Base-by-base conservation (phyloP, 352 stramenopile species). In the Phytophthora meadii region DNA sequence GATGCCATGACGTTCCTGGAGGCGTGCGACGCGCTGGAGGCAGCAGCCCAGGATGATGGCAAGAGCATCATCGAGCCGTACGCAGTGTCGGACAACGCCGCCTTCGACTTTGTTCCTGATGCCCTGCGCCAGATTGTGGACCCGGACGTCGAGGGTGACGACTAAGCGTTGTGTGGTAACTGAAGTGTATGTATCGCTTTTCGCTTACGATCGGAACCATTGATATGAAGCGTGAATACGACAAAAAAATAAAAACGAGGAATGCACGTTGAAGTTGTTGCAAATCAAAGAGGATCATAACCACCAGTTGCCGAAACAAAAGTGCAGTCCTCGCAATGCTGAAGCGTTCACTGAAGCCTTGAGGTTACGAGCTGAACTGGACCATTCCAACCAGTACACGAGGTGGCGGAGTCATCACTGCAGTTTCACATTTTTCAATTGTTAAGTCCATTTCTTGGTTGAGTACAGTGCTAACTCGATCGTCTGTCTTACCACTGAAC, bases 61-160 rank as follows among this genome's bases (percentile, higher is more conserved):
- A 48, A 39, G 17, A 68, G 67, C 34, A 34, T 84, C 48, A 81
- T 88, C 56, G 66, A 81, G 37, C 52, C 70, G 7, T 77, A 82
- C 34, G 5, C 54, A 9, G 65, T 81, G 17, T 42, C 68, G 25
- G 61, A 72, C 28, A 72, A 75, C 25, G 70, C 65, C 22, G 54
- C 48, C 17, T 83, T 81, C 25, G 52, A 71, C 48, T 50, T 73
- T 34, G 76, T 79, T 17, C 77, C 74, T 24, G 72, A 78, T 22
- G 60, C 62, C 34, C 47, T 79, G 40, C 70, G 64, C 40, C 58
- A 77, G n/a, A 58, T 82, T 8, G 65, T 87, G 5, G 75, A 83
- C 55, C 74, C 68, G 17, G 76, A 87, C 39, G 64, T 68, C n/a
- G 51, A 60, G 30, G 39, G 40, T 8, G 37, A 67, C 5, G 32